Percentiles rank a stretch among this genome's conserved stretches.
Conservation (phyloP, 2,329 filamentous ascomycete genomes). For the Neonectria hederae region DNA sequence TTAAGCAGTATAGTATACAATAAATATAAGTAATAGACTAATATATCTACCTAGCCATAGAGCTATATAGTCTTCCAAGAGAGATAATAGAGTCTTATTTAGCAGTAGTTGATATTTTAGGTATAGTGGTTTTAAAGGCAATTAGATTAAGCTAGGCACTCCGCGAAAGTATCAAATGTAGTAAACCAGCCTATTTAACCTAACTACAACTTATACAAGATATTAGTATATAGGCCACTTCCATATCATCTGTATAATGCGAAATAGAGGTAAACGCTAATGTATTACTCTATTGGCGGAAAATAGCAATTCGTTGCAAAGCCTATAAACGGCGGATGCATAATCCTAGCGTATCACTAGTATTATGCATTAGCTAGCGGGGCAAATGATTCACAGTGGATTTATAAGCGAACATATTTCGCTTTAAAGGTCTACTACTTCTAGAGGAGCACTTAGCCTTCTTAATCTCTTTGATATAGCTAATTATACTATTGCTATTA, state of each 20-base stretch:
- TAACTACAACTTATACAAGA: background rate
- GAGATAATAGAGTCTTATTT: background rate
- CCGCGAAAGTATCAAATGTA: background rate
- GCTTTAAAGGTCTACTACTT: too few relatives aligned
- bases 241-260: background rate
- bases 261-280: too few relatives aligned
- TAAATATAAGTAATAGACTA: background rate
- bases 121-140: background rate
- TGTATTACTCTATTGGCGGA: too few relatives aligned
- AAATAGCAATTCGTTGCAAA: too few relatives aligned
- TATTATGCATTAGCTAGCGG: too few relatives aligned
- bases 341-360: too few relatives aligned
- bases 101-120: background rate
- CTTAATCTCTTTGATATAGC: too few relatives aligned
- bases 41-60: background rate
- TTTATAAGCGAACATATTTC: too few relatives aligned
- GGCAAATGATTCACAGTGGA: too few relatives aligned
- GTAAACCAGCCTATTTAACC: background rate
- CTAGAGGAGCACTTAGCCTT: too few relatives aligned
- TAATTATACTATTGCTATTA: too few relatives aligned
- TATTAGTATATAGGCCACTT: background rate
- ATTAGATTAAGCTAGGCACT: background rate
- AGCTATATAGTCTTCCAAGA: background rate
- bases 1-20: background rate
- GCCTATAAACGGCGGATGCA: too few relatives aligned